Conservation (phyloP, 805 yeast genomes). For the Tetrapisispora arboricola region DNA sequence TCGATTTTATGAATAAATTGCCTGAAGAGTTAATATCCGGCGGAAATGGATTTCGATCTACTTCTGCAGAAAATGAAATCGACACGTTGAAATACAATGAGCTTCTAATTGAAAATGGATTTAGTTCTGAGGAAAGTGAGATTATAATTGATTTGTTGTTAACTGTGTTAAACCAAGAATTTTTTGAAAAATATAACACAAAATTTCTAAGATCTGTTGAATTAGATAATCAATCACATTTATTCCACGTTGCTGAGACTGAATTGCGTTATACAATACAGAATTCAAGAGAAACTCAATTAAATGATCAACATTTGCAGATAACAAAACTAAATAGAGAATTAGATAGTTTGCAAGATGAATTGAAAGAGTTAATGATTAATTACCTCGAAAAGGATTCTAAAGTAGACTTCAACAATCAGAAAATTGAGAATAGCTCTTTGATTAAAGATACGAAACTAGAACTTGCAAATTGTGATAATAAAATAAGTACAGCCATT, state of each 20-base stretch:
- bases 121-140: constrained; percentile 18
- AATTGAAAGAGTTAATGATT: constrained; percentile 51
- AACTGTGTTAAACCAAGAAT: constrained; percentile 27
- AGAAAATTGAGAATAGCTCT: constrained; percentile 72
- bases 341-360: constrained; percentile 65
- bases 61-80: constrained; percentile 24
- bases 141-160: constrained; percentile 28
- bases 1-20: constrained; percentile 18
- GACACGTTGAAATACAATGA: constrained; percentile 20
- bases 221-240: constrained; percentile 75
- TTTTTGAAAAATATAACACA: constrained; percentile 35
- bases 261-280: constrained; percentile 74
- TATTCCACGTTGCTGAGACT: constrained; percentile 86
- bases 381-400: constrained; percentile 60
- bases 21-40: constrained; percentile 24
- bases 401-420: constrained; percentile 76
- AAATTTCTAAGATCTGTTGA: constrained; percentile 39
- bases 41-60: constrained; percentile 22
- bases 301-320: constrained; percentile 55
- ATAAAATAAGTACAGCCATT: constrained; percentile 73
- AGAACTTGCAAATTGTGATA: constrained; percentile 70
- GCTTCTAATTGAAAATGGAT: constrained; percentile 12
- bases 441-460: constrained; percentile 58
- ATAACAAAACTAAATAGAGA: constrained; percentile 64
- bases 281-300: constrained; percentile 57